Conservation (phyloP, 257 asterid genomes). For the Gynochthodes officinalis region DNA sequence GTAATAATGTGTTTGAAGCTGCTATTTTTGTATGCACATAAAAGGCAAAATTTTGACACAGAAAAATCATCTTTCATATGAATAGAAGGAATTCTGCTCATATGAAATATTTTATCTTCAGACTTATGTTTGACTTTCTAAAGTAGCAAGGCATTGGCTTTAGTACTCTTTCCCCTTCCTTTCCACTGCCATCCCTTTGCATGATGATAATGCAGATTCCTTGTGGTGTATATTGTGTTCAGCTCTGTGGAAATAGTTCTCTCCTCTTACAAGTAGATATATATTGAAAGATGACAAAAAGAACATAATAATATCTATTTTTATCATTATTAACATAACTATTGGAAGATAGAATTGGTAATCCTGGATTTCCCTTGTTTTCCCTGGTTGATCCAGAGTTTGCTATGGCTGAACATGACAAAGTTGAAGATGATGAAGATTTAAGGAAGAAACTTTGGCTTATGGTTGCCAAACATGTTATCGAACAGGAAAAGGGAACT, state of each 20-base stretch:
- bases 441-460: slow-evolving; percentile 96
- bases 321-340: not conserved
- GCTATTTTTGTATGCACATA: not conserved
- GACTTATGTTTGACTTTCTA: not conserved
- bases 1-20: not conserved
- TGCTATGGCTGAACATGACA: slow-evolving; percentile 99
- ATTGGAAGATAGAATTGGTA: not conserved
- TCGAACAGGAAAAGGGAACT: slow-evolving; percentile 93
- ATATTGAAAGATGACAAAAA: slow-evolving; percentile 9
- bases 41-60: not conserved
- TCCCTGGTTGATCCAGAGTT: slow-evolving; percentile 89
- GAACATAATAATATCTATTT: not conserved
- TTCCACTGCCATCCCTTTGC: not conserved
- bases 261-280: not conserved
- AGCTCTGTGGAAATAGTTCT: not conserved
- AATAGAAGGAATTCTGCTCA: not conserved
- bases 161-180: not conserved
- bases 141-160: not conserved
- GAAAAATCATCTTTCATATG: not conserved
- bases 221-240: not conserved
- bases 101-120: slow-evolving; percentile 2
- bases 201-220: not conserved
- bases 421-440: slow-evolving; percentile 98
- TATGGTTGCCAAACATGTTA: slow-evolving; percentile 96
- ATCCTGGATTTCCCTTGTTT: slow-evolving; percentile 16